Conservation (phyloP, 1,139 yeast genomes). For the Scheffersomyces insectosa region DNA sequence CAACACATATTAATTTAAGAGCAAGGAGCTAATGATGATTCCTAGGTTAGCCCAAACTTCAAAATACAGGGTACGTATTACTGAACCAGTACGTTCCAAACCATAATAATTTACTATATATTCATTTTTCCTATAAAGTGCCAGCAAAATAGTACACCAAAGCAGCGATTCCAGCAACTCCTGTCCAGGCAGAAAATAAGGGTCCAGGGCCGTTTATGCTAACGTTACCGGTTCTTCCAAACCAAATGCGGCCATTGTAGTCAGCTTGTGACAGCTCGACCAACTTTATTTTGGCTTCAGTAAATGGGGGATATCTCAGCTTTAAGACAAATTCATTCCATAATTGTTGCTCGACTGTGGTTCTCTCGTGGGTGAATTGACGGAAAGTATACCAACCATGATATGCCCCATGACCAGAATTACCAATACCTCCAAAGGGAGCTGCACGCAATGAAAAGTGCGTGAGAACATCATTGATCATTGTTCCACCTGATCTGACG, state of each 20-base stretch:
- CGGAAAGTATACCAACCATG: conserved; percentile 77
- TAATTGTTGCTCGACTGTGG: conserved; percentile 67
- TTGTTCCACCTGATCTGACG: conserved; percentile 73
- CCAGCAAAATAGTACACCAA: conserved; percentile 22
- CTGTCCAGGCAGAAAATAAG: conserved; percentile 35
- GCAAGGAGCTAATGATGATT: no score
- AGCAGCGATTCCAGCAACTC: conserved; percentile 31
- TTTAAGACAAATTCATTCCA: conserved; percentile 62
- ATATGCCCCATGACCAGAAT: conserved; percentile 78
- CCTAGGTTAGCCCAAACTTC: no score
- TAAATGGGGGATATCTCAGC: conserved; percentile 72
- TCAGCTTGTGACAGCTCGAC: conserved; percentile 26
- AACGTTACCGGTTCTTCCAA: conserved; percentile 37
- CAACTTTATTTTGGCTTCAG: conserved; percentile 30
- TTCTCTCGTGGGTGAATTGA: conserved; percentile 77
- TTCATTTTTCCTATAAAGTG: no score
- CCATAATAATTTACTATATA: no score
- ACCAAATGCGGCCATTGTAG: conserved; percentile 37
- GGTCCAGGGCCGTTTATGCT: conserved; percentile 34
- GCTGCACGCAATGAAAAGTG: conserved; percentile 71
- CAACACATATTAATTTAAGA: no score
- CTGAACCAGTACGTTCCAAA: no score
- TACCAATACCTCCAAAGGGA: conserved; percentile 93
- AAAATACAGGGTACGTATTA: no score
- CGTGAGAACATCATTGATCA: conserved; percentile 70